A percentile compares a stretch with the other conserved stretches of the same genome.
These are phyloP conservation scores for Penicillium paradoxum DNA, from an alignment of 495 filamentous ascomycete species.

Conservation along the genomic window DNA sequence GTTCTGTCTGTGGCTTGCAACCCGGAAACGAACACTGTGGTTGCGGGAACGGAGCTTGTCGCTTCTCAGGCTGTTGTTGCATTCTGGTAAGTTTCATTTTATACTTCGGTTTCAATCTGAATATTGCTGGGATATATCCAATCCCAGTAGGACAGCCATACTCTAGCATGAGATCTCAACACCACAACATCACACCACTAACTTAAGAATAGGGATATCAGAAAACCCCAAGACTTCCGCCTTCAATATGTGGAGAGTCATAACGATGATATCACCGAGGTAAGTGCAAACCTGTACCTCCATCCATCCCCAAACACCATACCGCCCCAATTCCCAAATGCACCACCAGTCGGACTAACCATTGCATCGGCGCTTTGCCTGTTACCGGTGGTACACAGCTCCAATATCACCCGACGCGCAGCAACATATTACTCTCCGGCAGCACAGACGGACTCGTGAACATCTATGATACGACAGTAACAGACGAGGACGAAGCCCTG, in stretches of 20 bases:
- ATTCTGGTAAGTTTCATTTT: conserved; percentile 56
- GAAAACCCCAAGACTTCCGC: conserved; percentile 48
- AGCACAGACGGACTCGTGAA: conserved; percentile 92
- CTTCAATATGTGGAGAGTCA: conserved; percentile 78
- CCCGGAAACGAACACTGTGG: conserved; percentile 53
- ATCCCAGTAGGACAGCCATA: neutral
- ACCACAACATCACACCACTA: conserved; percentile 21
- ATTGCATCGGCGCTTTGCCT: conserved; percentile 7
- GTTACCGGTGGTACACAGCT: conserved; percentile 42
- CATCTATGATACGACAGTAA: conserved; percentile 67
- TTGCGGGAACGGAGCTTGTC: conserved; percentile 73
- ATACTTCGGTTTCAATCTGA: neutral
- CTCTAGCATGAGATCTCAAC: neutral
- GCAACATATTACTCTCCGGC: conserved; percentile 69
- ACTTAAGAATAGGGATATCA: conserved; percentile 57
- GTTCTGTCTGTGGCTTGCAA: conserved; percentile 68
- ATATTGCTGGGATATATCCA: neutral
- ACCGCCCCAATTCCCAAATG: neutral
- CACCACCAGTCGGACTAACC: conserved; percentile 9
- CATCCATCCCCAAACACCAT: neutral
- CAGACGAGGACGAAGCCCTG: conserved; percentile 82
- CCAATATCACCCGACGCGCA: conserved; percentile 62
- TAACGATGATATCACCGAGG: conserved; percentile 87
- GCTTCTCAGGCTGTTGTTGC: conserved; percentile 67
- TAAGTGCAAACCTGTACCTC: conserved; percentile 22